phyloP scores from a whole-genome alignment of 495 filamentous ascomycete species.

The Annulohypoxylon maeteangense region DNA sequence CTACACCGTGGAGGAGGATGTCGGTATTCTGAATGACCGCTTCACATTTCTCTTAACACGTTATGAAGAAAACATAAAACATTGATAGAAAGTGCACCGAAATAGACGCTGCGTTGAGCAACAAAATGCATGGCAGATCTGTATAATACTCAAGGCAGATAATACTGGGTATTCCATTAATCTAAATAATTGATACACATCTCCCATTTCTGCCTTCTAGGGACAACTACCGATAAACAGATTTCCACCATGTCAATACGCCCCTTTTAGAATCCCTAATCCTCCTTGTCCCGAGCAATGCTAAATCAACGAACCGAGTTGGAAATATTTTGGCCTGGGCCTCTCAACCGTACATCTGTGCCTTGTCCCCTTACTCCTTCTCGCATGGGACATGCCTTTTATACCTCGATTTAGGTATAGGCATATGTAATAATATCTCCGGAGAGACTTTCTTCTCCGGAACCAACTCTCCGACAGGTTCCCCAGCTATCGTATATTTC shows the following conservation, averaged over 20 bases:
- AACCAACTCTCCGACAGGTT: not conserved
- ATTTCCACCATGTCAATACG: not conserved
- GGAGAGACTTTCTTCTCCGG: not conserved
- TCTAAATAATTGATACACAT: not conserved
- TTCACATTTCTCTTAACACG: too few species aligned
- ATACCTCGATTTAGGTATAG: not conserved
- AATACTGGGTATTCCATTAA: slow-evolving; percentile 5
- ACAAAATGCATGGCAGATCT: too few species aligned
- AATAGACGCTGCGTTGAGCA: too few species aligned
- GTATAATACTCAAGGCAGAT: not conserved
- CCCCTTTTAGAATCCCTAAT: not conserved
- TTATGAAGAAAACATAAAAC: too few species aligned
- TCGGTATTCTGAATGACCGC: too few species aligned
- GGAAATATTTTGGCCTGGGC: not conserved
- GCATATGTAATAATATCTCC: not conserved
- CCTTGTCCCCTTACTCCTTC: not conserved
- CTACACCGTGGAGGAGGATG: too few species aligned
- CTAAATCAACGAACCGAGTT: not conserved
- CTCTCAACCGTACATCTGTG: not conserved
- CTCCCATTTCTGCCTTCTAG: not conserved
- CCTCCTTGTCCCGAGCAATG: not conserved
- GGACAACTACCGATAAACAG: not conserved
- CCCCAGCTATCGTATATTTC: not conserved
- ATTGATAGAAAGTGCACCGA: too few species aligned
- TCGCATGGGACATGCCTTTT: not conserved